Percentiles rank a stretch among this genome's conserved stretches.
phyloP scores from a whole-genome alignment of 1,139 yeast genomes.

The Candida neerlandica region DNA sequence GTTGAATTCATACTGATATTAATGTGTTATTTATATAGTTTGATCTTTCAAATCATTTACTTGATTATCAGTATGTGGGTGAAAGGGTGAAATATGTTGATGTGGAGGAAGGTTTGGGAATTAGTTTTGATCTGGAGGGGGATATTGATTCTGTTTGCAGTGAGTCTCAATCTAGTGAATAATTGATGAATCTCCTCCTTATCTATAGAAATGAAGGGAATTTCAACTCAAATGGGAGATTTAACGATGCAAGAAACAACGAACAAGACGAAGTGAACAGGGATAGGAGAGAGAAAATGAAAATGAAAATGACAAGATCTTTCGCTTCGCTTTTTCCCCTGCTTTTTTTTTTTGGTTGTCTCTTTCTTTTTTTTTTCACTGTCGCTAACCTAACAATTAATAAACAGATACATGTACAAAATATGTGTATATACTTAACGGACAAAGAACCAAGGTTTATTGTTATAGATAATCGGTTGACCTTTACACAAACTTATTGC shows the following conservation, averaged over 20 bases:
- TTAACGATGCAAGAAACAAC: background rate
- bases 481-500: no score
- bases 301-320: background rate
- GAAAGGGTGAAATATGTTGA: background rate
- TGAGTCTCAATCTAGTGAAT: background rate
- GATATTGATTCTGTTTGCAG: background rate
- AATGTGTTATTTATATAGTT: no score
- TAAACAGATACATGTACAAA: background rate
- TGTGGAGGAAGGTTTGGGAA: background rate
- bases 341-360: background rate
- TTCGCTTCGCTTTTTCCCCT: background rate
- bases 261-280: background rate
- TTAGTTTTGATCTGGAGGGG: background rate
- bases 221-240: background rate
- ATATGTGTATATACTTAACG: background rate
- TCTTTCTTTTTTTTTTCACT: background rate
- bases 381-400: background rate
- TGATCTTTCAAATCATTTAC: background rate
- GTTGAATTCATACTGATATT: slow-evolving; percentile 15
- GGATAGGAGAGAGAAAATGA: background rate
- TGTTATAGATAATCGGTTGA: no score
- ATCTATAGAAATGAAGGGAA: no score
- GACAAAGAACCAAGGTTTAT: no score
- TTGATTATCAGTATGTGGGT: background rate
- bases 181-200: background rate